phyloP scores from a whole-genome alignment of 371 early-diverging fungal genomes.

The Paraphysoderma sedebokerense region DNA sequence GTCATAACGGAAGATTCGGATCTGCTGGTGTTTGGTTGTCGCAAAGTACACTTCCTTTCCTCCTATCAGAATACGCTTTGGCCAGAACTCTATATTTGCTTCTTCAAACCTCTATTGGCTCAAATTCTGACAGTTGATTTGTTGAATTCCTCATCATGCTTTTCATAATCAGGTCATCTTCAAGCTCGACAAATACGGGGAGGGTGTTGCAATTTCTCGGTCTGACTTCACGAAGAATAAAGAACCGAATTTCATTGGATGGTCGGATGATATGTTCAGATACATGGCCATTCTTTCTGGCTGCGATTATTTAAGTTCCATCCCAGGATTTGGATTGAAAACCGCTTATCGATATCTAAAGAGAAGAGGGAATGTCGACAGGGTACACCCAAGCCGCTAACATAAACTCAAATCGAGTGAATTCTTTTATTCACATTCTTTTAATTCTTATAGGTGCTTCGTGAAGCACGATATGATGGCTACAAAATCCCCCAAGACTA shows the following conservation, averaged over 20 bases:
- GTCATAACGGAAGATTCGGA: constrained; percentile 97
- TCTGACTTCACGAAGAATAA: constrained; percentile 19
- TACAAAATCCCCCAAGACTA: constrained; percentile 33
- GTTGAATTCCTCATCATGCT: background rate
- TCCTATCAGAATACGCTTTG: no score
- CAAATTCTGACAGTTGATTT: background rate
- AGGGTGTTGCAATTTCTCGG: constrained; percentile 37
- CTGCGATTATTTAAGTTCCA: constrained; percentile 84
- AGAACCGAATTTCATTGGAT: constrained; percentile 31
- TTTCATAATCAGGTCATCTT: constrained; percentile 32
- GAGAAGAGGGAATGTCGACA: constrained; percentile 20
- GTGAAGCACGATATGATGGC: constrained; percentile 10
- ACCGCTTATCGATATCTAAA: constrained; percentile 51
- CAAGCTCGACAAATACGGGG: constrained; percentile 61
- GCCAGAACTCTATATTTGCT: background rate
- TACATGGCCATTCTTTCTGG: constrained; percentile 91
- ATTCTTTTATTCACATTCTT: background rate
- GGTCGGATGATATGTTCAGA: constrained; percentile 44
- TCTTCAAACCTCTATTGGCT: background rate
- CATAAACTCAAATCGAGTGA: background rate
- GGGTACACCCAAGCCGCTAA: constrained; percentile 8
- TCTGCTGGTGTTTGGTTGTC: constrained; percentile 84
- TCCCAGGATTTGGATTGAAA: constrained; percentile 76
- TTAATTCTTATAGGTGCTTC: background rate
- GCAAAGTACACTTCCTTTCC: constrained; percentile 18